Conservation (phyloP, 192 early-diverging fungal species). For the Pilaira anomala region DNA sequence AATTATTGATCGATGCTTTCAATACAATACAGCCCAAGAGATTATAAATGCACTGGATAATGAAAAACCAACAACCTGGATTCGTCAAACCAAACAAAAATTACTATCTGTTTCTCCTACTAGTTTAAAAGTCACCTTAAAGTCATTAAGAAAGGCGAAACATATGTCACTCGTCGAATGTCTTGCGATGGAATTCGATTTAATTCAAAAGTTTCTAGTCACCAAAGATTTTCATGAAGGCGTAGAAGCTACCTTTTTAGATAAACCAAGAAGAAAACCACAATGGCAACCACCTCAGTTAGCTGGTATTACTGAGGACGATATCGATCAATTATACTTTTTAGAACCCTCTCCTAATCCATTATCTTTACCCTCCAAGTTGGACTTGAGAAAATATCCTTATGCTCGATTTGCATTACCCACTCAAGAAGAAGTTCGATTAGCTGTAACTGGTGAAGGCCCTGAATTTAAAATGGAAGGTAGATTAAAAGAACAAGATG, state of each 20-base stretch:
- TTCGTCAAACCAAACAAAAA: constrained; percentile 58
- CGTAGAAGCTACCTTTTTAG: constrained; percentile 70
- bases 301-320: constrained; percentile 43
- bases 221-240: constrained; percentile 88
- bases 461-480: constrained; percentile 55
- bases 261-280: constrained; percentile 58
- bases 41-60: constrained; percentile 80
- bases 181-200: constrained; percentile 79
- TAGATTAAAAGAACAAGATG: constrained; percentile 40
- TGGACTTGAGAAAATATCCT: constrained; percentile 49
- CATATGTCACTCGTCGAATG: constrained; percentile 69
- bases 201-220: constrained; percentile 71
- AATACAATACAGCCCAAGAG: constrained; percentile 71
- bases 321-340: constrained; percentile 60
- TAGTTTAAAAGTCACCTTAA: constrained; percentile 80
- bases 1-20: constrained; percentile 87
- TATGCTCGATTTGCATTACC: constrained; percentile 59
- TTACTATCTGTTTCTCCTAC: constrained; percentile 76
- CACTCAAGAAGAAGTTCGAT: constrained; percentile 59
- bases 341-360: constrained; percentile 29
- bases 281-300: constrained; percentile 71
- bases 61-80: constrained; percentile 65
- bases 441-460: constrained; percentile 57
- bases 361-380: constrained; percentile 37
- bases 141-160: constrained; percentile 71